phyloP scores from a whole-genome alignment of 2,329 filamentous ascomycete genomes.

The Neonectria faginata region DNA sequence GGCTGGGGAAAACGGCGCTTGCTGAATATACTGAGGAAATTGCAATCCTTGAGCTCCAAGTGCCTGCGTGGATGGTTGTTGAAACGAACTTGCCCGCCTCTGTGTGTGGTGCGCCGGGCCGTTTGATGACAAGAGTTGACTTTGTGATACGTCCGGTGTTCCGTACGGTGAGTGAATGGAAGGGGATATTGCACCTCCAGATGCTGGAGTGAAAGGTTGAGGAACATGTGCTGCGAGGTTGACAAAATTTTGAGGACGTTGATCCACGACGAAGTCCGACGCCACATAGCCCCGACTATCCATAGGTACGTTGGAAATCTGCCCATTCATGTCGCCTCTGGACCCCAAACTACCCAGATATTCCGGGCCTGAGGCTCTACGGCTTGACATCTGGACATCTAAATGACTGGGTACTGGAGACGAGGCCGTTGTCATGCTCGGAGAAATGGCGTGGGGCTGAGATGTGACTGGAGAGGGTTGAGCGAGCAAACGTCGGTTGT shows the following conservation, averaged over 20 bases:
- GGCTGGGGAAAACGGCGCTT: constrained; percentile 1
- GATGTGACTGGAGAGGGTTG: constrained; percentile 24
- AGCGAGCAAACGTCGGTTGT: constrained; percentile 15
- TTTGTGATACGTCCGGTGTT: background rate
- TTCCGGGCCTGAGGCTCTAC: constrained; percentile 9
- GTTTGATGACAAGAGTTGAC: background rate
- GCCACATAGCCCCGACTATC: background rate
- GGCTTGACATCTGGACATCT: constrained; percentile 18
- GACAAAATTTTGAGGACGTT: constrained; percentile 6
- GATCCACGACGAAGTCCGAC: background rate
- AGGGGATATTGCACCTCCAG: background rate
- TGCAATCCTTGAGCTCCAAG: constrained; percentile 10
- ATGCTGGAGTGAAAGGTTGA: background rate
- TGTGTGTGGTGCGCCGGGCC: background rate
- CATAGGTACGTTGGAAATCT: background rate
- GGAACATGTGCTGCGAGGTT: background rate
- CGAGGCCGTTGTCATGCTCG: constrained; percentile 7
- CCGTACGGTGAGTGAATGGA: background rate
- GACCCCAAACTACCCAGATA: background rate
- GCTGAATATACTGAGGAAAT: constrained; percentile 16
- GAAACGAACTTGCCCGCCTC: constrained; percentile 4
- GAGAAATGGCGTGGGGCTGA: constrained; percentile 13
- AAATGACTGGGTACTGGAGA: constrained; percentile 27
- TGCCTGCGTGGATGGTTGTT: constrained; percentile 9
- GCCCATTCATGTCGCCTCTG: background rate